phyloP scores from a whole-genome alignment of 2,329 filamentous ascomycete species.

The Pseudopithomyces chartarum region DNA sequence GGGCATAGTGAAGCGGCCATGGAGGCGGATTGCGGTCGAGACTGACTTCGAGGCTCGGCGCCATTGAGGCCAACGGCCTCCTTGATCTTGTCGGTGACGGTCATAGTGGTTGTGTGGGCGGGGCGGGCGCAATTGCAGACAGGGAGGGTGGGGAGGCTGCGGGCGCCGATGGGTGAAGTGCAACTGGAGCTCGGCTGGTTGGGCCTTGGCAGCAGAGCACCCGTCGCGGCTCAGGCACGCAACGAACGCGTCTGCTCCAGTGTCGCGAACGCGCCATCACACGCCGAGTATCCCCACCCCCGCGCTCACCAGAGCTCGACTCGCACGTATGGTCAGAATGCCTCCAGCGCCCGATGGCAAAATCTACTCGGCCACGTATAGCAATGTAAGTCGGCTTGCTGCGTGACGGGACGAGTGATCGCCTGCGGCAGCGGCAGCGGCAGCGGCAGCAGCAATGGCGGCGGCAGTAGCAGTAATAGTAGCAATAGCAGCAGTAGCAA shows the following conservation, averaged over 20 bases:
- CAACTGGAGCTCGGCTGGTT: slow-evolving; percentile 11
- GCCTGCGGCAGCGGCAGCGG: not conserved
- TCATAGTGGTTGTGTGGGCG: slow-evolving; percentile 39
- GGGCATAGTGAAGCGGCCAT: slow-evolving; percentile 18
- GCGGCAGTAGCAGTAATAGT: not conserved
- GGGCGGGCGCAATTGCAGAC: slow-evolving; percentile 29
- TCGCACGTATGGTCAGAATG: slow-evolving; percentile 30
- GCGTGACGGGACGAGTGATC: too few relatives aligned
- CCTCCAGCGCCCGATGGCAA: slow-evolving; percentile 47
- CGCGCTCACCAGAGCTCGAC: not conserved
- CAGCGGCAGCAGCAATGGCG: not conserved
- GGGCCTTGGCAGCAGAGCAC: not conserved
- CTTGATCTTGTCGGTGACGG: slow-evolving; percentile 53
- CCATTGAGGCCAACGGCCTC: slow-evolving; percentile 53
- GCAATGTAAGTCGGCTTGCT: slow-evolving; percentile 53
- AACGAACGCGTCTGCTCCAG: not conserved
- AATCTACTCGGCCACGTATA: slow-evolving; percentile 70
- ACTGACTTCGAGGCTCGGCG: slow-evolving; percentile 40
- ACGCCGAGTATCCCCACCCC: not conserved
- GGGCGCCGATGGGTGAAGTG: slow-evolving; percentile 1
- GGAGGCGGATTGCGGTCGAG: slow-evolving; percentile 20
- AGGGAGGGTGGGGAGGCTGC: slow-evolving; percentile 14
- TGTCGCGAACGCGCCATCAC: not conserved
- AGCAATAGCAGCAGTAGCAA: not conserved
- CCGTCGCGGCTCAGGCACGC: not conserved